Evolutionary conservation across 1,139 yeast genomes (phyloP), one percentile per base, ranked within the genome.

Genomic region (Taphrina confusa): DNA sequence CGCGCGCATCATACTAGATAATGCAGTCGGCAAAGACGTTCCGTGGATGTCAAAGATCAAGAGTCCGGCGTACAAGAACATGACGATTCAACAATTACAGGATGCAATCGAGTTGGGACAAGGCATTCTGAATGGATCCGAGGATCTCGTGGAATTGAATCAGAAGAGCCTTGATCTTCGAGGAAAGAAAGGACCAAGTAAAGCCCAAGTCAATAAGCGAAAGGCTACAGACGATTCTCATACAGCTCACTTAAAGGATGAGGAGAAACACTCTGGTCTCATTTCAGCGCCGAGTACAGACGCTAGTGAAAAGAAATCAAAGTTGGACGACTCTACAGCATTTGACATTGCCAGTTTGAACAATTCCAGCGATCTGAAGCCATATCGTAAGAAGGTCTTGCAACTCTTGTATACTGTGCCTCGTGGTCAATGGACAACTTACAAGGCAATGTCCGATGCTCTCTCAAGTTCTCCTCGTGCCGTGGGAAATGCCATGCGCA

Each of bases 401-500:
- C 42, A 12, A n/a, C 28, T 34, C 9, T 42, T 47, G 22, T 34
- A 33, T 12, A 31, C 42, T 3, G 52, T 47, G 20, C 52, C 52
- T 1, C 31, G 34, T 12, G 52, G 52, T 12, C 39, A 34, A 16
- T 47, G 52, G 52, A 47, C 52, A 4, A 33, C 57, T 2, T 51
- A 51, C 36, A 36, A 39, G 12, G 46, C 47, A 20, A 51, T 51
- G 36, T 37, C 57, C 20, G 37, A 39, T 16, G 23, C 33, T n/a
- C 47, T 51, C 23, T 14, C 42, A 9, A 39, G 47, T 30, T 51
- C 57, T 37, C 57, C 57, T 9, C 57, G 46, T 6, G 57, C 57
- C 8, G 57, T 51, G 4, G 57, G 57, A 6, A 51, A 39, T 20
- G 57, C 57, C 4, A 28, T 51, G 47, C 9, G 47, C 23, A 27